Conservation (phyloP, 352 stramenopile genomes). For the Vaucheria bursata region DNA sequence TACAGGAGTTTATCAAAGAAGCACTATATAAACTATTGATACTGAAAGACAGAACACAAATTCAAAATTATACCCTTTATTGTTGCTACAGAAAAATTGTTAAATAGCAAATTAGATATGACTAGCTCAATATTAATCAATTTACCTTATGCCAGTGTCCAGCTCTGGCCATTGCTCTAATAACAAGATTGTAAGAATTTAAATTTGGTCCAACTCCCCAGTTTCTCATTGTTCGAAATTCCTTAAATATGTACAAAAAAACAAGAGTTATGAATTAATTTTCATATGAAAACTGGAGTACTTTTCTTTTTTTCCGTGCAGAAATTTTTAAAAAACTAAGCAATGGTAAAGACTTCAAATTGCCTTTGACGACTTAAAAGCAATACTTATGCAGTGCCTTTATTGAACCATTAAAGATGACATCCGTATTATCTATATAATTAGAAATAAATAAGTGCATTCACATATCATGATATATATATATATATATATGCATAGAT, state of each 20-base stretch:
- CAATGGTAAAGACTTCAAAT: no score
- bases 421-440: no score
- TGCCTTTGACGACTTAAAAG: no score
- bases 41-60: not conserved
- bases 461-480: no score
- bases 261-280: not conserved
- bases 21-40: not conserved
- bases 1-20: not conserved
- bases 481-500: no score
- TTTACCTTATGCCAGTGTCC: constrained; percentile 9
- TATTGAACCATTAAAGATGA: no score
- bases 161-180: not conserved
- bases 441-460: no score
- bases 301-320: not conserved
- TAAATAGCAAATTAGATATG: no score
- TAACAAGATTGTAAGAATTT: constrained; percentile 2
- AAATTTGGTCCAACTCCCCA: not conserved
- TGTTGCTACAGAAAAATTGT: not conserved
- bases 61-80: not conserved
- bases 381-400: no score
- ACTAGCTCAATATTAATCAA: not conserved
- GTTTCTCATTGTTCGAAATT: not conserved
- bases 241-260: not conserved
- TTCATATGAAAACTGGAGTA: not conserved
- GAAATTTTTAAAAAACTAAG: not conserved